These are phyloP conservation scores for Trebouxia sp. DNA, from an alignment of 139 green algal species.

Conservation along the genomic window DNA sequence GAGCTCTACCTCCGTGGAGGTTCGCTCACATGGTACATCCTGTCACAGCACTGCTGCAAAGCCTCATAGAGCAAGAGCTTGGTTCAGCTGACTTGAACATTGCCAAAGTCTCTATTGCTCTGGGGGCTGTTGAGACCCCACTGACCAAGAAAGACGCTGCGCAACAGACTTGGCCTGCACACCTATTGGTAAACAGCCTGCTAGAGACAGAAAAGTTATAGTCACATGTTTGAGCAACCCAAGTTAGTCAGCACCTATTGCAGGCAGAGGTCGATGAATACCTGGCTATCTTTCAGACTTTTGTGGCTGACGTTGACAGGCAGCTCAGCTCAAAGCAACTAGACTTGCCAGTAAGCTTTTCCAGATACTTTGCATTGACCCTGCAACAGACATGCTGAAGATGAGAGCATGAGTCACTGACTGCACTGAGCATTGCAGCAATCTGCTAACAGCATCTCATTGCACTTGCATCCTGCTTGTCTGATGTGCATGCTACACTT, in stretches of 20 bases:
- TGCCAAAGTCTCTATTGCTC: conserved; percentile 35
- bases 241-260: too few relatives aligned
- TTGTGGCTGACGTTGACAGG: not conserved
- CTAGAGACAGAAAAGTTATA: too few relatives aligned
- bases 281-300: not conserved
- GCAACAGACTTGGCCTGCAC: conserved; percentile 8
- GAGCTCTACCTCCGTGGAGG: too few relatives aligned
- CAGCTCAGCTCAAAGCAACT: not conserved
- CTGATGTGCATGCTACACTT: too few relatives aligned
- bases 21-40: too few relatives aligned
- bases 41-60: not conserved
- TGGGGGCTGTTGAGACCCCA: conserved; percentile 35
- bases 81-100: not conserved
- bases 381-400: too few relatives aligned
- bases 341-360: not conserved
- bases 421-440: too few relatives aligned
- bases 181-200: conserved; percentile 16
- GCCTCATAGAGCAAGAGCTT: conserved; percentile 16
- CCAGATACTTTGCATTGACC: too few relatives aligned
- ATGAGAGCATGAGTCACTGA: too few relatives aligned
- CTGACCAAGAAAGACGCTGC: conserved; percentile 34
- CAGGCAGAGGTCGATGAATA: not conserved
- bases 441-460: too few relatives aligned
- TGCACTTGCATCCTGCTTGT: too few relatives aligned
- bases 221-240: too few relatives aligned